phyloP scores from a whole-genome alignment of 2,329 filamentous ascomycete genomes.

The Dothistroma septosporum region DNA sequence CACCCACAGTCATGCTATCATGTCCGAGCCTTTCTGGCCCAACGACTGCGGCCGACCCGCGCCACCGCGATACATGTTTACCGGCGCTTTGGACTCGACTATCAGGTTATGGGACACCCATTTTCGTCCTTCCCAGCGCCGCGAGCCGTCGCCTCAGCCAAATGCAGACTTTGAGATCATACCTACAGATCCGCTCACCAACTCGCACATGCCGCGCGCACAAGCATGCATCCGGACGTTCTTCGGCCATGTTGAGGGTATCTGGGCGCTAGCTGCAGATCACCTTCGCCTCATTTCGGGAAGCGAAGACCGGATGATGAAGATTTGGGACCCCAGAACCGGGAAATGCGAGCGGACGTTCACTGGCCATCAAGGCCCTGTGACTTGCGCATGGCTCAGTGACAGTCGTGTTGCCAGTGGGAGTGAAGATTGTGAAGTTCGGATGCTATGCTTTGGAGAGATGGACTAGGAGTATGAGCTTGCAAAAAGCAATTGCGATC shows the following conservation, averaged over 20 bases:
- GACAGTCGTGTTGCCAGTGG: constrained; percentile 87
- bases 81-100: constrained; percentile 83
- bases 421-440: constrained; percentile 87
- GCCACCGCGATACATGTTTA: constrained; percentile 88
- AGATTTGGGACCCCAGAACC: constrained; percentile 88
- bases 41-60: constrained; percentile 60
- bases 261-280: constrained; percentile 90
- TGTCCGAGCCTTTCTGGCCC: constrained; percentile 52
- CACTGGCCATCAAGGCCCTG: constrained; percentile 82
- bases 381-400: constrained; percentile 88
- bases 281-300: constrained; percentile 83
- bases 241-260: constrained; percentile 93
- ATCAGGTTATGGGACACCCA: constrained; percentile 86
- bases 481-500: background rate
- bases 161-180: constrained; percentile 23
- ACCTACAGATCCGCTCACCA: constrained; percentile 34
- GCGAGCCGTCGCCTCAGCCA: constrained; percentile 14
- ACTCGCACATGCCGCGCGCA: constrained; percentile 33
- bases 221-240: constrained; percentile 77
- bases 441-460: constrained; percentile 51
- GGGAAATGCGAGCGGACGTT: constrained; percentile 91
- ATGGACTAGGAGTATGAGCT: constrained; percentile 9
- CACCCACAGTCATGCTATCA: constrained; percentile 11
- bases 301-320: constrained; percentile 90
- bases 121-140: constrained; percentile 16